phyloP scores from a whole-genome alignment of 495 filamentous ascomycete genomes.

The Penicillium crystallinum region DNA sequence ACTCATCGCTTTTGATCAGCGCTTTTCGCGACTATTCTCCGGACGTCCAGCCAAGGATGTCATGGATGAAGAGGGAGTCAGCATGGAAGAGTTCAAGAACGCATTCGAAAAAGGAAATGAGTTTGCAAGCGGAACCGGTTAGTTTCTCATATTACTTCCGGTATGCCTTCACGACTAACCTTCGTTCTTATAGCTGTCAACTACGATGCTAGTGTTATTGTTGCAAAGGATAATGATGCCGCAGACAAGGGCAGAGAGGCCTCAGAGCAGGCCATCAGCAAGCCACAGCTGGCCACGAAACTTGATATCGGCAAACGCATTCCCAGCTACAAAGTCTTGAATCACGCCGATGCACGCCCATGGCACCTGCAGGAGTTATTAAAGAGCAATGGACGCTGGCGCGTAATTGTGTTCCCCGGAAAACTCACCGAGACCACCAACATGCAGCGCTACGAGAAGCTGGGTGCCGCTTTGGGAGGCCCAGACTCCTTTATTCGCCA shows the following conservation, averaged over 20 bases:
- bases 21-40: conserved; percentile 47
- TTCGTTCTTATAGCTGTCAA: conserved; percentile 21
- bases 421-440: conserved; percentile 38
- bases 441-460: conserved; percentile 34
- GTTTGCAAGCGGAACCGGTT: conserved; percentile 38
- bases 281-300: conserved; percentile 32
- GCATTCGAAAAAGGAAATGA: conserved; percentile 34
- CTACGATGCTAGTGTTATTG: conserved; percentile 30
- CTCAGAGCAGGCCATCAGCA: conserved; percentile 31
- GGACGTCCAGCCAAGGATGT: conserved; percentile 30
- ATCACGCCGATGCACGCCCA: conserved; percentile 51
- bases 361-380: conserved; percentile 49
- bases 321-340: conserved; percentile 51
- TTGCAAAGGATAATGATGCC: conserved; percentile 26
- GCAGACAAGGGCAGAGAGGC: conserved; percentile 17
- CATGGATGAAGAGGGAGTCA: conserved; percentile 40
- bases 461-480: conserved; percentile 38
- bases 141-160: not conserved
- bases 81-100: conserved; percentile 44
- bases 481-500: conserved; percentile 41
- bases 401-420: conserved; percentile 60
- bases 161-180: not conserved
- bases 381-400: conserved; percentile 50
- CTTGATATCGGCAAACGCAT: conserved; percentile 48
- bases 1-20: conserved; percentile 61